Base-by-base conservation (phyloP, 768 basidiomycete genomes). In the Omphalotus guepiniiformis region DNA sequence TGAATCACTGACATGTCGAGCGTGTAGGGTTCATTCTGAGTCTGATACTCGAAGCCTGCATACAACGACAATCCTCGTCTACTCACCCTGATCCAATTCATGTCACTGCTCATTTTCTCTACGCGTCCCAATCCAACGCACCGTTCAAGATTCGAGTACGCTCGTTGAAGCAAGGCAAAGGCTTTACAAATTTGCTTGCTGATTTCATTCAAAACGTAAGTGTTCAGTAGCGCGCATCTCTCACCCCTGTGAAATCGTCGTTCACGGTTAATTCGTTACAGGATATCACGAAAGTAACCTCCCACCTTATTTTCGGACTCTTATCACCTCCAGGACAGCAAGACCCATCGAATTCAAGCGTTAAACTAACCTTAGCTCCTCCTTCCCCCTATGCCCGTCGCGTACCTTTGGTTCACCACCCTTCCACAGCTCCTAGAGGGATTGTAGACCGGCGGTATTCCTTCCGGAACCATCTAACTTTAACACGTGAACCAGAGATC, bases 21-120 rank as follows among this genome's bases (percentile, higher is more conserved):
- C n/a, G n/a, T 21, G 7, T 46, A 86, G 83, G 84, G 19, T 85
- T 83, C 55, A 63, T 78, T 15, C 66, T 85, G 13, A 79, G 75
- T 1, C 61, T 79, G 35, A 61, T 80, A 16, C 49, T 85, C 0
- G 70, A 83, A 29, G 73, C 82, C 16, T 79, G 76, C 48, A 67
- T 79, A 6, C 65, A 70, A 41, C 61, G 75, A 47, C 83, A 85
- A 59, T 62, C 68, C 1, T 49, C 58, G 2, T 73, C 76, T 7
- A 19, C 55, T 11, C 82, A 83, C 58, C 62, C 55, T 15, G 82
- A 85, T 53, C 78, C 78, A 15, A 65, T 85, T 36, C 77, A 85
- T 58, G 61, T 83, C 40, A 80, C 76, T 13, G 78, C 79, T 3
- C 78, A 85, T 54, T 87, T 72, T 56, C 65, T 83, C 30, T 67